Percentiles rank a stretch among this genome's conserved stretches.
phyloP scores from a whole-genome alignment of 495 filamentous ascomycete species.

The Penicillium nucicola region DNA sequence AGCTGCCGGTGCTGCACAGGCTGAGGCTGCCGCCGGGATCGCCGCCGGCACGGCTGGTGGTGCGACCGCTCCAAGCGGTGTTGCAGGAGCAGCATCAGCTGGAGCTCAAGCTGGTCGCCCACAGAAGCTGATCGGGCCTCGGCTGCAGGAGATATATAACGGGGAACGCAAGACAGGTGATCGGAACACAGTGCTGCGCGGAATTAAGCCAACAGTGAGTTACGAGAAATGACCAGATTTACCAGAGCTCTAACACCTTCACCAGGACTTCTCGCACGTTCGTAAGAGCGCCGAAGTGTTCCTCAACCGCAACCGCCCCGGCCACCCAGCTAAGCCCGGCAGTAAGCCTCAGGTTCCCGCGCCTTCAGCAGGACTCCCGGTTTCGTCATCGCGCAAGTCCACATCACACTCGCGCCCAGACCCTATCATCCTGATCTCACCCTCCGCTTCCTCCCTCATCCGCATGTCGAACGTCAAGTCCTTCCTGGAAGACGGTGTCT shows the following conservation, averaged over 20 bases:
- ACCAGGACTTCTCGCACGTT: slow-evolving; percentile 90
- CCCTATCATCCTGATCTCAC: slow-evolving; percentile 96
- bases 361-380: slow-evolving; percentile 41
- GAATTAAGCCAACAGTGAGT: slow-evolving; percentile 85
- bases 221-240: neutral
- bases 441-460: slow-evolving; percentile 96
- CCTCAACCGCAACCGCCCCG: slow-evolving; percentile 57
- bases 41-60: slow-evolving; percentile 43
- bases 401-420: slow-evolving; percentile 64
- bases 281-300: slow-evolving; percentile 82
- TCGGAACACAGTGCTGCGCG: slow-evolving; percentile 80
- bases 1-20: slow-evolving; percentile 38
- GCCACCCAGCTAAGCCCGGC: slow-evolving; percentile 40
- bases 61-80: slow-evolving; percentile 38
- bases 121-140: slow-evolving; percentile 67
- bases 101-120: slow-evolving; percentile 47
- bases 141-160: slow-evolving; percentile 83
- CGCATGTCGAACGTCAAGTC: slow-evolving; percentile 95
- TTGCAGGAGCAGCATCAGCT: slow-evolving; percentile 49
- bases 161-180: slow-evolving; percentile 90
- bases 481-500: slow-evolving; percentile 85
- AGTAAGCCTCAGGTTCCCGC: slow-evolving; percentile 35
- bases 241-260: neutral
- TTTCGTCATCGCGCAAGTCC: slow-evolving; percentile 45
- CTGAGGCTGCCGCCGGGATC: slow-evolving; percentile 35